These are phyloP conservation scores for Sequoiadendron giganteum DNA, from an alignment of 75 land plant genomes.

Conservation along the genomic window DNA sequence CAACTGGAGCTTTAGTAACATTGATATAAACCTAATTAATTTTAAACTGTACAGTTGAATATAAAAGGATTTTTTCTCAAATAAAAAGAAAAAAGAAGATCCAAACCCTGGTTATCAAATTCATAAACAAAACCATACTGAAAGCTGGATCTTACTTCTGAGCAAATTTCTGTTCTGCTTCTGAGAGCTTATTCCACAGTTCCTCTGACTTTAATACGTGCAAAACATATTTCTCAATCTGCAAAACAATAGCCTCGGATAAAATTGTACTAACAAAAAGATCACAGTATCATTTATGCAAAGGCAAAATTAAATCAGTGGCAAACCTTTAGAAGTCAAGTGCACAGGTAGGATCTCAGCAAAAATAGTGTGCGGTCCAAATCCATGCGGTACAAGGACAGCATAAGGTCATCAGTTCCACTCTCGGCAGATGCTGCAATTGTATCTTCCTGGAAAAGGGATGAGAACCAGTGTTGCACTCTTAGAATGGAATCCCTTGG, in stretches of 20 bases:
- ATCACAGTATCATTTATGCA: neutral
- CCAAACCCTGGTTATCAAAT: neutral
- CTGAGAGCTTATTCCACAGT: conserved; percentile 70
- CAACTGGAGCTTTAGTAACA: neutral
- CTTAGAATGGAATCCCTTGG: neutral
- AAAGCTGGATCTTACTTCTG: conserved; percentile 44
- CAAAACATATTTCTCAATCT: conserved; percentile 86
- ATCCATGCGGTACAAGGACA: conserved; percentile 92
- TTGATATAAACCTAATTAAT: neutral
- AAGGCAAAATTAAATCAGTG: neutral
- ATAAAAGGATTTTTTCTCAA: neutral
- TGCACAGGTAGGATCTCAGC: conserved; percentile 80
- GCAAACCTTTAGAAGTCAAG: conserved; percentile 78
- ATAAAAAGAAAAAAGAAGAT: neutral
- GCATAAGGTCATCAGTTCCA: conserved; percentile 64
- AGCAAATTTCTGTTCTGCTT: conserved; percentile 75
- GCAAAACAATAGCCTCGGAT: conserved; percentile 11
- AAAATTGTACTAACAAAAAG: neutral
- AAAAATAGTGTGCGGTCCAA: conserved; percentile 80
- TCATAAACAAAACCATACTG: neutral
- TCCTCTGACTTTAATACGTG: conserved; percentile 55
- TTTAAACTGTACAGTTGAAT: neutral
- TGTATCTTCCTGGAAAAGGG: conserved; percentile 69
- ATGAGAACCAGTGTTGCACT: neutral
- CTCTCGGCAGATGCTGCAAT: conserved; percentile 46